phyloP scores from a whole-genome alignment of 2,329 filamentous ascomycete genomes.

The Colletotrichum sp. region DNA sequence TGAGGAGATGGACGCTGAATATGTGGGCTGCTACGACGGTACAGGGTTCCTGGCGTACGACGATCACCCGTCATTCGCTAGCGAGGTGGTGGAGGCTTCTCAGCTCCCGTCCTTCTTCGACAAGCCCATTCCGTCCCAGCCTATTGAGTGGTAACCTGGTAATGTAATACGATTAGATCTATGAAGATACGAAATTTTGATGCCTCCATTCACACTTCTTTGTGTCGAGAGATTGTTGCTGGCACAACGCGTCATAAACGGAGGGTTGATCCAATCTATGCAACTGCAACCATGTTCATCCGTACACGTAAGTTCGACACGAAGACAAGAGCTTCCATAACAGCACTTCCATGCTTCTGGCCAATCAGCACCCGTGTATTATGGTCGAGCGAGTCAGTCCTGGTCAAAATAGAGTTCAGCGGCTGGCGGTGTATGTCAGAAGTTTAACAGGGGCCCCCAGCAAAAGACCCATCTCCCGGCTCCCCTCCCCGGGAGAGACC shows the following conservation, averaged over 20 bases:
- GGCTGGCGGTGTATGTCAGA: neutral
- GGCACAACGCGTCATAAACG: neutral
- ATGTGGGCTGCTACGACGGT: constrained; percentile 15
- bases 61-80: neutral
- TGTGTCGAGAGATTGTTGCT: neutral
- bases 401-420: neutral
- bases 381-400: neutral
- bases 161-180: neutral
- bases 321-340: neutral
- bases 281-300: neutral
- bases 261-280: neutral
- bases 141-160: constrained; percentile 12
- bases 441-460: neutral
- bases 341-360: neutral
- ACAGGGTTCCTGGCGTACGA: constrained; percentile 15
- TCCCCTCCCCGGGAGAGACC: neutral
- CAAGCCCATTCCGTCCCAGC: neutral
- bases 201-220: neutral
- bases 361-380: neutral
- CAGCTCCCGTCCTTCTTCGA: constrained; percentile 9
- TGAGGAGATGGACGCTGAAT: constrained; percentile 17
- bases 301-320: neutral
- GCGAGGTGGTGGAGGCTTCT: neutral
- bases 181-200: neutral
- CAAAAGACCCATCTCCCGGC: neutral